Evolutionary conservation across 805 yeast species (phyloP), one percentile per base, ranked within the genome.

Genomic region (Ogataea nitratoaversa): DNA sequence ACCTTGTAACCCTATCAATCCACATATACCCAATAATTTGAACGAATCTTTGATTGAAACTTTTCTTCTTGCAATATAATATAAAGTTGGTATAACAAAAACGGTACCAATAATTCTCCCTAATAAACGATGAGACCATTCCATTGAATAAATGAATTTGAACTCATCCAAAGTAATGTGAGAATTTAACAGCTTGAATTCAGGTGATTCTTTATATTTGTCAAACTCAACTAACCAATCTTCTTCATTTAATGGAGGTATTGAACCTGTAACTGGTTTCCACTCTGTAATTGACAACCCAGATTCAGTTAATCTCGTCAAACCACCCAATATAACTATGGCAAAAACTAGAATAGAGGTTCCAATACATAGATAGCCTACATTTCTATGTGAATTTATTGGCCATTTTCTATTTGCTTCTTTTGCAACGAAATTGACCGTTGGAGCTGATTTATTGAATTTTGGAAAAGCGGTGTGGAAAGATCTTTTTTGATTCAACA

Each of bases 281-380:
- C 99, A 93, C 59, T 93, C 99, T 1, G 98, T 93, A 60, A 93
- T 93, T 35, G 95, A 84, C 34, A 93, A 70, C 0, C 99, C 99
- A 0, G 96, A 86, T 58, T 93, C 99, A 0, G 99, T 93, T 33
- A 93, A 71, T 54, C 99, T 76, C 0, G 99, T 93, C 34, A 93
- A 71, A 1, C 99, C 99, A 34, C 99, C 99, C 5, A 93, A 70
- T n/a, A 93, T 81, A 13, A 93, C 98, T 46, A 93, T 93, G 27
- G 95, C 96, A 62, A 93, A 93, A 1, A 93, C 96, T 13, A 93
- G 67, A 0, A 84, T 83, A 2, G 97, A 84, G 1, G 95, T 82
- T 19, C 93, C 91, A 6, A 90, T 66, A 40, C 95, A 73, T 87
- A 98, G 84, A 58, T 84, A 86, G 0, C 95, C 96, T 2, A 88